phyloP scores from a whole-genome alignment of 2,329 filamentous ascomycete genomes.

The Aureobasidium subglaciale region DNA sequence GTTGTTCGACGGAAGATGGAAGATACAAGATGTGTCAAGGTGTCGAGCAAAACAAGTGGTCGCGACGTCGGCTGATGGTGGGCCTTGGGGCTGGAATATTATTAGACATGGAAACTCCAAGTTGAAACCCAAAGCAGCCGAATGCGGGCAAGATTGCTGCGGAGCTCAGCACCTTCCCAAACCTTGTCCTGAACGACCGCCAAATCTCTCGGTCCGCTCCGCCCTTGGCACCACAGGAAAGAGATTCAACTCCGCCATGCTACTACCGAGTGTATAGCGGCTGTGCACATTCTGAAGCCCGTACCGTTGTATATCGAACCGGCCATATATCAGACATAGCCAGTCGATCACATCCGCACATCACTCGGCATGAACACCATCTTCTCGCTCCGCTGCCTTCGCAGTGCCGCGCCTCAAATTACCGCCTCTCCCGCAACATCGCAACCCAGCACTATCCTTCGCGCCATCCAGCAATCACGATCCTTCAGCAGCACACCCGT shows the following conservation, averaged over 20 bases:
- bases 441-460: constrained; percentile 7
- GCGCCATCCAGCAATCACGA: constrained; percentile 20
- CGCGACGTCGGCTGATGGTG: not conserved
- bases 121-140: not conserved
- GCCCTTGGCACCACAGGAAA: not conserved
- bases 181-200: not conserved
- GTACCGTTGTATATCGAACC: not conserved
- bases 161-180: not conserved
- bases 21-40: constrained; percentile 2
- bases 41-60: not conserved
- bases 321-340: not conserved
- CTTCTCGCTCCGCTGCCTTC: constrained; percentile 31
- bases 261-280: not conserved
- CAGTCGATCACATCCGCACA: no score
- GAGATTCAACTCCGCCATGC: not conserved
- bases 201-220: not conserved
- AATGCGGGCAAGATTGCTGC: not conserved
- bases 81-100: not conserved
- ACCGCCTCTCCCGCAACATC: not conserved
- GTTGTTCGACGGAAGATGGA: not conserved
- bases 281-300: not conserved
- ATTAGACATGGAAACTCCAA: constrained; percentile 10
- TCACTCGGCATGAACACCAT: constrained; percentile 32
- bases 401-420: constrained; percentile 3
- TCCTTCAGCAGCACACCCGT: constrained; percentile 29